Percentiles rank a stretch among this genome's conserved stretches.
These are phyloP conservation scores for Aspergillus versicolor DNA, from an alignment of 2,329 filamentous ascomycete genomes.

Conservation along the genomic window DNA sequence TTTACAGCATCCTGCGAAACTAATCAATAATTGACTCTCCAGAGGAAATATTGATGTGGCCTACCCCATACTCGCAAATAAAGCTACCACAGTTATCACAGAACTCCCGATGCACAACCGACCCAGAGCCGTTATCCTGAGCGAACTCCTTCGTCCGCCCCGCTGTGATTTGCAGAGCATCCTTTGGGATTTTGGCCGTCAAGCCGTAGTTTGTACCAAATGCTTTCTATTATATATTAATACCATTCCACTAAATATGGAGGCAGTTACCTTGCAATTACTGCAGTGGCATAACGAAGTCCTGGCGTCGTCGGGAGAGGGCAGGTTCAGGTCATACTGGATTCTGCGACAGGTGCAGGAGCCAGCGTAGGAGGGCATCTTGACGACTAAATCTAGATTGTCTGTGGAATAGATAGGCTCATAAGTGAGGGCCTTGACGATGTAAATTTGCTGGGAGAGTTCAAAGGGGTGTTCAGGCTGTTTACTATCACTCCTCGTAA, in stretches of 20 bases:
- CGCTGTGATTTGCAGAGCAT: constrained; percentile 42
- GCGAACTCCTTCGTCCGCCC: constrained; percentile 47
- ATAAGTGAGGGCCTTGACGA: neutral
- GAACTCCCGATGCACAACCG: constrained; percentile 51
- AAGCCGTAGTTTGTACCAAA: constrained; percentile 54
- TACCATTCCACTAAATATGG: no score
- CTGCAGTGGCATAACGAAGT: constrained; percentile 55
- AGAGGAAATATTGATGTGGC: no score
- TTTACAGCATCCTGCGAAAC: constrained; percentile 30
- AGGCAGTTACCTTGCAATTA: constrained; percentile 48
- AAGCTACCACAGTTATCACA: constrained; percentile 53
- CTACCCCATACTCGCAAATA: constrained; percentile 53
- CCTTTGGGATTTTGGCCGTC: constrained; percentile 51
- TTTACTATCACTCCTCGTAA: neutral
- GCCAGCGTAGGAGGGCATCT: constrained; percentile 36
- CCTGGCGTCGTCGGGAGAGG: constrained; percentile 47
- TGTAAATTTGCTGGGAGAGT: neutral
- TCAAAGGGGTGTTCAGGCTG: no score
- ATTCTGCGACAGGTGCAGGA: constrained; percentile 52
- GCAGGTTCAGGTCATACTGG: constrained; percentile 47
- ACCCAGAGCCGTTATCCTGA: constrained; percentile 51
- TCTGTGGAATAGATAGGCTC: neutral
- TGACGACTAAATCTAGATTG: neutral
- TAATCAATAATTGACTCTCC: neutral
- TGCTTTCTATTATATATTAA: constrained; percentile 43